Percentiles rank a stretch among this genome's conserved stretches.
Conservation (phyloP, 1,284 basidiomycete species). For the Leccinum pseudoinsigne region DNA sequence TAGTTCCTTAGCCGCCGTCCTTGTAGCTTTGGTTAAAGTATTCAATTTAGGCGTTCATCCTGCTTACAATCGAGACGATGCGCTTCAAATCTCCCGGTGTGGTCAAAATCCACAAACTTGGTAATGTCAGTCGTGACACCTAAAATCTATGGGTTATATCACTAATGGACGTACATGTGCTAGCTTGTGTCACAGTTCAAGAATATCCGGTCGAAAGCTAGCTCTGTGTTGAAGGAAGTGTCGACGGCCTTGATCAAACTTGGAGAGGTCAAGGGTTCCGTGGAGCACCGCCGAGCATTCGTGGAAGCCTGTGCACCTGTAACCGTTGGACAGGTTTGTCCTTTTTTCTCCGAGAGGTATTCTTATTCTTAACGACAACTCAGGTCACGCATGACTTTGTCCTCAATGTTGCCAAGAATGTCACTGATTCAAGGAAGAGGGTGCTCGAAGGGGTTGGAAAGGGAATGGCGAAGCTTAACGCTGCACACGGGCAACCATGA, state of each 20-base stretch:
- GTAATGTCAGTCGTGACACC: constrained; percentile 45
- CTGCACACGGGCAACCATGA: constrained; percentile 40
- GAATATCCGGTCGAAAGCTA: constrained; percentile 52
- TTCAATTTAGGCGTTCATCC: constrained; percentile 56
- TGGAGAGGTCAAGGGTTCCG: constrained; percentile 49
- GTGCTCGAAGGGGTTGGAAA: constrained; percentile 70
- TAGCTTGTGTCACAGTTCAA: constrained; percentile 70
- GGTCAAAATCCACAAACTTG: constrained; percentile 71
- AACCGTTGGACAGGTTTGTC: constrained; percentile 44
- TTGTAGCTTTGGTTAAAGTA: constrained; percentile 10
- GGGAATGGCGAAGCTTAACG: constrained; percentile 57
- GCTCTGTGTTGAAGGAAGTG: constrained; percentile 55
- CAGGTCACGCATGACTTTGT: constrained; percentile 70
- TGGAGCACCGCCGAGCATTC: constrained; percentile 52
- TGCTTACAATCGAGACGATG: constrained; percentile 61
- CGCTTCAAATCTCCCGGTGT: constrained; percentile 70
- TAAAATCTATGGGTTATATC: background rate
- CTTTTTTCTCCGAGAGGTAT: background rate
- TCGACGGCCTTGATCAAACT: constrained; percentile 50
- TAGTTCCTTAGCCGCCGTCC: background rate
- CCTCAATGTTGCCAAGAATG: constrained; percentile 57
- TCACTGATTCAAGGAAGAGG: constrained; percentile 67
- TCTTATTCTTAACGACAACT: background rate
- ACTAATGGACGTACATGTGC: constrained; percentile 4
- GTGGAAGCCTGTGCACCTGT: constrained; percentile 49